A percentile compares a stretch with the other conserved stretches of the same genome.
Evolutionary conservation across 192 early-diverging fungal species (phyloP).

Genomic region (Coemansia sp.): DNA sequence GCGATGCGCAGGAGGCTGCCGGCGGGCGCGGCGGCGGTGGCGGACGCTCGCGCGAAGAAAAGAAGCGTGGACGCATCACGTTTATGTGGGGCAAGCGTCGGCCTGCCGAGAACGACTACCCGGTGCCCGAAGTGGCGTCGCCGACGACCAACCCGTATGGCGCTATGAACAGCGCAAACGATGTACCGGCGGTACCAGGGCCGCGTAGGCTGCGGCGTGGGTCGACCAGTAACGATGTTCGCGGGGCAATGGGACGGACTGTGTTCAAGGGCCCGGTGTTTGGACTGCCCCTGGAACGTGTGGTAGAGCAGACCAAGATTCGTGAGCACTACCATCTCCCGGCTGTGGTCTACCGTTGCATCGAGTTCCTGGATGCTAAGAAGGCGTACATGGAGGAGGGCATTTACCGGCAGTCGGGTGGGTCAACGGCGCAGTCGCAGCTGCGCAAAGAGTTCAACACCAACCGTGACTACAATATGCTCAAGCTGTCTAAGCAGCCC

Average conservation of each 20-base stretch:
- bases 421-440: constrained; percentile 62
- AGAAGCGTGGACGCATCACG: constrained; percentile 53
- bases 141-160: constrained; percentile 11
- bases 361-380: constrained; percentile 92
- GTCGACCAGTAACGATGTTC: constrained; percentile 28
- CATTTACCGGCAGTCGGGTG: constrained; percentile 89
- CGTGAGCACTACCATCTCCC: constrained; percentile 80
- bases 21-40: constrained; percentile 6
- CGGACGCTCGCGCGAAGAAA: constrained; percentile 45
- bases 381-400: constrained; percentile 91
- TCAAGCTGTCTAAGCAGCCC: constrained; percentile 57
- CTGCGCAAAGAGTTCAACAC: constrained; percentile 81
- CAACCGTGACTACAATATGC: constrained; percentile 47
- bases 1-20: background rate
- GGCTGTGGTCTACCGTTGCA: constrained; percentile 89
- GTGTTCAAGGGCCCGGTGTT: constrained; percentile 59
- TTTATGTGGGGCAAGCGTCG: constrained; percentile 54
- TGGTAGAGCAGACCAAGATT: constrained; percentile 65
- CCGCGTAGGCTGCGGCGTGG: constrained; percentile 47
- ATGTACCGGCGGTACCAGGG: constrained; percentile 16
- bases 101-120: constrained; percentile 23
- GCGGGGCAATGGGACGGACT: constrained; percentile 5
- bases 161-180: background rate
- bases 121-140: constrained; percentile 21
- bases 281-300: constrained; percentile 80